phyloP scores from a whole-genome alignment of 1,139 yeast genomes.

The Yamadazyma taylorii region DNA sequence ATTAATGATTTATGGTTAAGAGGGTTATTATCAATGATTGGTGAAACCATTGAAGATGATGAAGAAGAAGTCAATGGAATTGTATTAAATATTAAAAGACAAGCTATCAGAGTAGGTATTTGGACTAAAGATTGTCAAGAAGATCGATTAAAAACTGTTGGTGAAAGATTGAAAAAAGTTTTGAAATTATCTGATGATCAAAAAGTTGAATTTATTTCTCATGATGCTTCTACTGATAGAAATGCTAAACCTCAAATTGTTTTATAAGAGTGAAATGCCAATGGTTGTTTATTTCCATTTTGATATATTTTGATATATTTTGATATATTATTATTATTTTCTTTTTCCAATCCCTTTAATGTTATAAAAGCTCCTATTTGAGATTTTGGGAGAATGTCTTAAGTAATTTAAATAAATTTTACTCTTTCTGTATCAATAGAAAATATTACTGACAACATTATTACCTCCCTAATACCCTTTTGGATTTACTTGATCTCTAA shows the following conservation, averaged over 20 bases:
- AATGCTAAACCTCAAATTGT: conserved; percentile 45
- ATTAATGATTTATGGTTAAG: conserved; percentile 94
- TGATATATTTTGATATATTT: no score
- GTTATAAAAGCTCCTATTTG: no score
- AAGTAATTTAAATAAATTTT: conserved; percentile 3
- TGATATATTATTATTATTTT: background rate
- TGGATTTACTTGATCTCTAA: conserved; percentile 42
- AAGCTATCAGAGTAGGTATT: conserved; percentile 80
- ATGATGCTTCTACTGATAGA: conserved; percentile 51
- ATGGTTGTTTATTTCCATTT: no score
- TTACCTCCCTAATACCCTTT: conserved; percentile 30
- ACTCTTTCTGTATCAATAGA: conserved; percentile 8
- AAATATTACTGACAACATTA: background rate
- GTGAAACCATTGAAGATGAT: conserved; percentile 91
- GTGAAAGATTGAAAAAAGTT: conserved; percentile 81
- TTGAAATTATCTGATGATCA: conserved; percentile 68
- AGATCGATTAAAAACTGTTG: conserved; percentile 64
- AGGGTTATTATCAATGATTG: conserved; percentile 86
- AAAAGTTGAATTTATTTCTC: conserved; percentile 74
- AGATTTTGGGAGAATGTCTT: background rate
- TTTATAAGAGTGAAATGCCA: no score
- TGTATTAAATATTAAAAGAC: conserved; percentile 84
- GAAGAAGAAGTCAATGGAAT: conserved; percentile 94
- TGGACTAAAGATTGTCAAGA: conserved; percentile 89
- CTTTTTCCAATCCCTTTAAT: no score